Base-by-base conservation (phyloP, 2,329 filamentous ascomycete species). In the Malbranchea zuffiana region DNA sequence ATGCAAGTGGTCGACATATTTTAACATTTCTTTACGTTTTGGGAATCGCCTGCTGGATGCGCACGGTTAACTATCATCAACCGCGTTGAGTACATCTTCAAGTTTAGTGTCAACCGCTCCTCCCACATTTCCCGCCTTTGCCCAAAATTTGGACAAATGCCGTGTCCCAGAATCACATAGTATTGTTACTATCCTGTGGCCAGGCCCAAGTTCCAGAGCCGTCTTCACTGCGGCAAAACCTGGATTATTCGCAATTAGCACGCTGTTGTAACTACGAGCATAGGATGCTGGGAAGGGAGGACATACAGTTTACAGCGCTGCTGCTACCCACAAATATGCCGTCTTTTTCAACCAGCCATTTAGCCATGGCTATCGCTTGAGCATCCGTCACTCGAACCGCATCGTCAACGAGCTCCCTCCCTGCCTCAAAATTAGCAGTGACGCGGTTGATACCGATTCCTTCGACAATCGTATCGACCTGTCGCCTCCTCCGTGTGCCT, bases 401-500 rank as follows among this genome's bases (percentile, higher is more conserved):
- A 61, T 95, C 86, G 56, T 95, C 85, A 36, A 98, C 75, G 38
- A 95, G 62, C 52, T 88, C 79, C 46, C 84, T 71, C 0, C 88
- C 90, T 18, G 78, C 80, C 55, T 94, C 83, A 46, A 98, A 90
- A 58, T 96, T 98, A 36, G 77, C 74, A 1, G 90, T 98, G n/a
- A 94, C 71, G 2, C 90, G 78, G 56, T 94, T 98, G 59, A 96
- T 82, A 1, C 90, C 90, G 46, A 98, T 84, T 1, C 90, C 90
- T 62, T 98, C 92, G 18, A 98, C 85, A 46, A 98, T 84, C 3
- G 81, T 87, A 64, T 98, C 92, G 35, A 98, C 85, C 61, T 98
- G 92, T 50, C 83, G 78, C 41, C 90, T 71, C 32, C 92, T 72
- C 10, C 90, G 71, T 8, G 88, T 96, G 3, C 90, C 90, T 67